Base-by-base conservation (phyloP, 140 eudicot species). In the Stevia rebaudiana region DNA sequence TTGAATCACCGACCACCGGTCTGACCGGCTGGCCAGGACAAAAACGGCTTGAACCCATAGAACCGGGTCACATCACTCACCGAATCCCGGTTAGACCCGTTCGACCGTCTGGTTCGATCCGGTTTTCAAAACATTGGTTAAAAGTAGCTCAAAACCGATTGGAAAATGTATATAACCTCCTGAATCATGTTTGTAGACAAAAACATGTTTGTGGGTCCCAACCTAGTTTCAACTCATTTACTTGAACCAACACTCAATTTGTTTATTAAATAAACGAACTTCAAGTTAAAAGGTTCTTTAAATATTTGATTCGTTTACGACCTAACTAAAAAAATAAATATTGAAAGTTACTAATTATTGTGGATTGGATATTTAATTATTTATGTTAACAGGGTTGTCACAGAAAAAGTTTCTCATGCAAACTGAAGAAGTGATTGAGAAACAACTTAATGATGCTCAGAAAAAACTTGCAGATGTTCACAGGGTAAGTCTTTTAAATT, bases 381-480 rank as follows among this genome's bases (percentile, higher is more conserved):
- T 24, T 60, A 23, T 35, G 25, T 57, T 79, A 6, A 40, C 77
- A 86, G 97, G 79, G 74, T 48, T 74, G 57, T 77, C 80, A 50
- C 95, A 86, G 56, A 80, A 76, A 52, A 90, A 83, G 74, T 58
- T 81, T 63, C 78, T 90, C 65, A 37, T 71, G 76, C 85, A 90
- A 78, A 81, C 80, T 21, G 85, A 86, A 74, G 87, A 82, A 75
- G 82, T 81, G 40, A 80, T 89, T 35, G 80, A 86, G 76, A 69
- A 71, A 56, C 89, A 78, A 65, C 85, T 89, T 55, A 73, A 50
- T 44, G 92, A 79, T 48, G 87, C 87, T 39, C 82, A 90, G 33
- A 80, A 51, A 73, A 82, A 65, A 76, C 69, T 86, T 40, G 60
- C 79, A 31, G 79, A 75, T 39, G 83, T 83, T 71, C 89, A 80